Evolutionary conservation across 768 basidiomycete species (phyloP), one percentile per base, ranked within the genome.

Genomic region (Gymnopilus junonius): DNA sequence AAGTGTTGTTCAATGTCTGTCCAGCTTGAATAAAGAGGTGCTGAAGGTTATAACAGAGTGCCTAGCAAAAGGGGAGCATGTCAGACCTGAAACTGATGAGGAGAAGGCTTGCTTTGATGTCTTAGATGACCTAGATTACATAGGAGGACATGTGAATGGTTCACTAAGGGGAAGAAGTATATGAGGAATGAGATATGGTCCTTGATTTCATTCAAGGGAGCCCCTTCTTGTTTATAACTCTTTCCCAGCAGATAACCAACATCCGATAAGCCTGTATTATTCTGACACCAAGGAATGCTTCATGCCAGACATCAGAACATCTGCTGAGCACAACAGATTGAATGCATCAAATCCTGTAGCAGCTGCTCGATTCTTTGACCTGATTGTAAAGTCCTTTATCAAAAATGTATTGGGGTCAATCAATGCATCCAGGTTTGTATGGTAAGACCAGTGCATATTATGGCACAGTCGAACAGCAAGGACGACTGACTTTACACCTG

Each of bases 401-500:
- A 65, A 66, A 23, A 59, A 73, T 59, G 55, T 74, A 25, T 23
- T 71, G 35, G 58, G 74, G 67, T 54, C 64, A 62, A 34, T 37
- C 32, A 7, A 11, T 35, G 1, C 20, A 66, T n/a, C 3, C 35
- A 0, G 76, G 75, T 1, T 5, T 75, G 2, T 78, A 66, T 59
- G 76, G 78, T 3, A n/a, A 66, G 0, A 72, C 76, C 15, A 11
- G 57, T 2, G 75, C 67, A 1, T 79, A 76, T 63, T 75, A 74
- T 69, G 73, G 73, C 7, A 71, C 67, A 1, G 71, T 77, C 55
- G 79, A 80, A 58, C 71, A 76, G 59, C 78, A 81, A 66, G 78
- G 78, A 1, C 46, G 73, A 6, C 55, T 77, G 0, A 78, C 76
- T 0, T 53, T 82, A 1, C 81, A 82, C 67, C 43, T 79, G 3